Base-by-base conservation (phyloP, 129 eudicot species). In the Erigeron canadensis region DNA sequence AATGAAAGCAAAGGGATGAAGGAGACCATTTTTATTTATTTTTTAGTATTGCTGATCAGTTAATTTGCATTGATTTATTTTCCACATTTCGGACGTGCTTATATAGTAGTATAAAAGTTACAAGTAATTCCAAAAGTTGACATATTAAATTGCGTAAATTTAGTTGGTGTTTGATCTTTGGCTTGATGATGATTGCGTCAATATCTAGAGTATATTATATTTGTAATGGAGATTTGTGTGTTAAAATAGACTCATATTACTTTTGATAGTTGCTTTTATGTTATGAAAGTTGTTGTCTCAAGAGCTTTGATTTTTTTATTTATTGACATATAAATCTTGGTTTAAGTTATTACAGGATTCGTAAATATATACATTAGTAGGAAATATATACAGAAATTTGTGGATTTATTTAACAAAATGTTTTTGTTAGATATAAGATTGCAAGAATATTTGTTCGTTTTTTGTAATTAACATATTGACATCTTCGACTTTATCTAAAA, bases 1-100 rank as follows among this genome's bases (percentile, higher is more conserved):
- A 78, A 71, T 47, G 77, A 67, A 64, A 78, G 77, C 61, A 67
- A 71, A 9, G 48, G 72, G 61, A 78, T 10, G 72, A 78, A 63
- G 81, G 61, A 71, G 61, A 64, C 18, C 72, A 40, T 74, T 63
- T 38, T 61, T 47, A 10, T 44, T 22, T 5, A 5, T 71, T 15
- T 71, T 45, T 6, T 6, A 7, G 8, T 41, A 48, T 38, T 74
- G 53, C 23, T 74, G 54, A 40, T 6, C 18, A 6, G 15, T 22
- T 55, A 0, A 0, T 55, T 70, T 46, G 65, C 51, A 48, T 62
- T 77, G 62, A 48, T 51, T 17, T 23, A 13, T 51, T 51, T n/a
- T 70, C 56, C 34, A 9, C 46, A 11, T 63, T 53, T 11, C 4
- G 48, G 10, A 71, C 11, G n/a, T 4, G 21, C 40, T 63, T 78